Evolutionary conservation across 305 asterid genomes (phyloP).

Genomic region (Solanum aculeatissimum): DNA sequence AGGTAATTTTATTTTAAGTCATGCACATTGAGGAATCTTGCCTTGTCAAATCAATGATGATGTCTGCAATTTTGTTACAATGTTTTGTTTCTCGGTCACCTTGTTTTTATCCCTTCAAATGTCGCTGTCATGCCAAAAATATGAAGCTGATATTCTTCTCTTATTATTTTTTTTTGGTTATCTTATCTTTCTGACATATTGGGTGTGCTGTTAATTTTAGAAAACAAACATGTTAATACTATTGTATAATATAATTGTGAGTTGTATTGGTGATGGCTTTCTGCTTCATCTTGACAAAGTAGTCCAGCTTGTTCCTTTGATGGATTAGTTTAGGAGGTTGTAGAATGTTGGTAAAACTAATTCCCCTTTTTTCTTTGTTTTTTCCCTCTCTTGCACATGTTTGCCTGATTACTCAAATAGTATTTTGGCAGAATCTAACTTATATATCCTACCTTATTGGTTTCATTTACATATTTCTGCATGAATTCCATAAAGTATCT

Average conservation of each 20-base stretch:
- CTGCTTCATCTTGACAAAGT: background rate
- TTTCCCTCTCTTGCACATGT: background rate
- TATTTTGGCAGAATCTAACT: background rate
- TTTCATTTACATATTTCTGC: background rate
- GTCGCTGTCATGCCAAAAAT: background rate
- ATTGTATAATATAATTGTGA: background rate
- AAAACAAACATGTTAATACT: background rate
- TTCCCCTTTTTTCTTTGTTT: background rate
- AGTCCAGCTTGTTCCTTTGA: background rate
- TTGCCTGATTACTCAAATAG: background rate
- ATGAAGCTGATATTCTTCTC: background rate
- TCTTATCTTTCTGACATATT: background rate
- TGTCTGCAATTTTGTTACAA: background rate
- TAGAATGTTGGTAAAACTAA: background rate
- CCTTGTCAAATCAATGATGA: background rate
- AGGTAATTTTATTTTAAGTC: conserved; percentile 32
- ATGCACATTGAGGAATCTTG: background rate
- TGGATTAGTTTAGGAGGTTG: background rate
- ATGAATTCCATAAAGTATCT: background rate
- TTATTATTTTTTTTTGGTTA: background rate
- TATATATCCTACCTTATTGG: background rate
- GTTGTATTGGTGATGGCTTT: background rate
- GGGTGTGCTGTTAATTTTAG: background rate
- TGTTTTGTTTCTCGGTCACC: background rate
- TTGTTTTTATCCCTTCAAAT: background rate